Base-by-base conservation (phyloP, 768 basidiomycete species). In the Phlegmacium glaucopus region DNA sequence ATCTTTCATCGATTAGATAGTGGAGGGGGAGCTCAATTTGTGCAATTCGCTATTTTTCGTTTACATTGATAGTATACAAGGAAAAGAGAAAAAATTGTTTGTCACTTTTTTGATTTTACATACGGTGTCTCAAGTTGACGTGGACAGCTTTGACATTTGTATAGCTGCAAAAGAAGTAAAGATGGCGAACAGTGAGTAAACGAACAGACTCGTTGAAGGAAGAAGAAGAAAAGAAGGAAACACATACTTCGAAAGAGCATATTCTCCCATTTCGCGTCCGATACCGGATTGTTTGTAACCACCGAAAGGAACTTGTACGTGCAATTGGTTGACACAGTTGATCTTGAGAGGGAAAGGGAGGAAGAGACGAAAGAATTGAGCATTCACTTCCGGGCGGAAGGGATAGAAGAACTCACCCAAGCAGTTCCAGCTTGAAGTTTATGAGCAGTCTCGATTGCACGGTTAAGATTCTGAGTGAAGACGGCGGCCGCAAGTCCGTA, bases 401-500 rank as follows among this genome's bases (percentile, higher is more conserved):
- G 4, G 6, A 34, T 10, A n/a, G 11, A n/a, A n/a, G 2, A 32
- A 56, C 61, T 32, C 49, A 85, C 72, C 85, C 87, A 93, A 4
- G 76, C 79, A 5, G 90, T 92, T 28, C 94, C 94, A 4, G 90
- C 87, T 58, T 88, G 78, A 50, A 97, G 70, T 49, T 67, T 74
- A 62, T 90, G 83, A 7, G 90, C 87, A 2, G 83, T 80, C 49
- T 71, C 69, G 45, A 94, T 67, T 0, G 89, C 91, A 22, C 85
- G 77, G 54, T 77, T 80, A 70, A 95, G 66, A 66, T 94, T 76
- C 59, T 80, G 74, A 29, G 87, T 83, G 75, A 94, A 96, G 44
- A 98, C 82, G 7, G 87, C 87, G 2, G 88, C 83, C 11, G 91
- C 92, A 38, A 96, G 80, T 48, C 94, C 94, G 64, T 94, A 95